phyloP scores from a whole-genome alignment of 257 asterid species.

The Solanum pimpinellifolium region DNA sequence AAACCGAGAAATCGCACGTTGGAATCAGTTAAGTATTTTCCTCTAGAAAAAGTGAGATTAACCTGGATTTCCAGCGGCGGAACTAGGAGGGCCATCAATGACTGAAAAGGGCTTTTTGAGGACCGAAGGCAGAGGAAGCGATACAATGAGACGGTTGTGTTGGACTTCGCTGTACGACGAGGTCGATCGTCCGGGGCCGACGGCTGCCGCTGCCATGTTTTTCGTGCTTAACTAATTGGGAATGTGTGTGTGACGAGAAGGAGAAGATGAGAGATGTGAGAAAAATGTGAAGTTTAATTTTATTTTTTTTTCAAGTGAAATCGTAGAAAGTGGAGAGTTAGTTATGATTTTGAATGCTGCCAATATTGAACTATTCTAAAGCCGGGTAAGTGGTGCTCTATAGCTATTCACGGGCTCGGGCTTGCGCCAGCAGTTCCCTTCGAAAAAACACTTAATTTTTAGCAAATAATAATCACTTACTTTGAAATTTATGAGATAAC shows the following conservation, averaged over 20 bases:
- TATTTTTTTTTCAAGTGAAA: neutral
- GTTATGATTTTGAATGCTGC: neutral
- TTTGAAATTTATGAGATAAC: neutral
- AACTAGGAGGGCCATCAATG: slow-evolving; percentile 79
- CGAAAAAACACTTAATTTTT: no score
- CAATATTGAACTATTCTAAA: neutral
- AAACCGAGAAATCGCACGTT: no score
- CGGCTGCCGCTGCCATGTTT: neutral
- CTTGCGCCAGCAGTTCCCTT: neutral
- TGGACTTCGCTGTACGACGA: slow-evolving; percentile 85
- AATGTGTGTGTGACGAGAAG: neutral
- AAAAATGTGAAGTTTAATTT: neutral
- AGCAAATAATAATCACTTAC: neutral
- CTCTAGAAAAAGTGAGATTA: neutral
- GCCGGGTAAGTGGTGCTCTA: neutral
- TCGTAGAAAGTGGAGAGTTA: neutral
- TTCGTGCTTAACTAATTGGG: neutral
- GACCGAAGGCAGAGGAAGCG: slow-evolving; percentile 83
- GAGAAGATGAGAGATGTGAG: neutral
- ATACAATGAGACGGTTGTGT: slow-evolving; percentile 67
- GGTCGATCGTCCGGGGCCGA: slow-evolving; percentile 29
- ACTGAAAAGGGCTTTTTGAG: slow-evolving; percentile 53
- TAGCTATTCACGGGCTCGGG: neutral
- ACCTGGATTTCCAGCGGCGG: slow-evolving; percentile 99
- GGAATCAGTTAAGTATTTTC: no score